Percentiles rank a stretch among this genome's conserved stretches.
Evolutionary conservation across 2,329 filamentous ascomycete genomes (phyloP).

Genomic region (Rhytidhysteron rufulum): DNA sequence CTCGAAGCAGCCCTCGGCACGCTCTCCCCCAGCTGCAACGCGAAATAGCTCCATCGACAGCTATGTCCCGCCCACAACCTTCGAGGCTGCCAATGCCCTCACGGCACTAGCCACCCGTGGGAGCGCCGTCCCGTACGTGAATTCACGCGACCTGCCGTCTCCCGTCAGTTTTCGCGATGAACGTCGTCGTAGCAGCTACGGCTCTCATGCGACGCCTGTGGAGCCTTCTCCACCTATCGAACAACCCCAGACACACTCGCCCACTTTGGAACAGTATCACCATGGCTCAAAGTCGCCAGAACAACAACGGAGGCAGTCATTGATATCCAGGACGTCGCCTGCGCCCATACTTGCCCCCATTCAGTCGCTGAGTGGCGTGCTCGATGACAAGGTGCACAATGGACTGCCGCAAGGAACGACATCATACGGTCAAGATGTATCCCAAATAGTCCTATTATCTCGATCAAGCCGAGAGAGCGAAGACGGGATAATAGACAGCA

Average conservation of each 20-base stretch:
- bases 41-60: constrained; percentile 2
- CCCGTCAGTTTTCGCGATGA: constrained; percentile 26
- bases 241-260: constrained; percentile 34
- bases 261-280: constrained; percentile 47
- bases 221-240: constrained; percentile 38
- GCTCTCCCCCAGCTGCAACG: constrained; percentile 9
- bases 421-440: constrained; percentile 21
- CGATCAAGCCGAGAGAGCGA: constrained; percentile 11
- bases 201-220: constrained; percentile 30
- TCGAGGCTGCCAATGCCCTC: constrained; percentile 40
- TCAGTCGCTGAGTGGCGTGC: constrained; percentile 24
- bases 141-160: constrained; percentile 26
- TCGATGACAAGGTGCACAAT: constrained; percentile 19
- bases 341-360: constrained; percentile 40
- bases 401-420: constrained; percentile 8
- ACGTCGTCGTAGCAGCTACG: constrained; percentile 33
- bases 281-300: constrained; percentile 44
- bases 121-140: constrained; percentile 17
- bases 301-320: constrained; percentile 35
- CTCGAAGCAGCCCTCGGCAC: constrained; percentile 8
- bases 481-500: constrained; percentile 11
- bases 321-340: constrained; percentile 25
- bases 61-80: constrained; percentile 20
- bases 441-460: constrained; percentile 19
- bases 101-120: constrained; percentile 31